These are phyloP conservation scores for Gloeopeniophorella convolvens DNA, from an alignment of 768 basidiomycete species.

Conservation along the genomic window DNA sequence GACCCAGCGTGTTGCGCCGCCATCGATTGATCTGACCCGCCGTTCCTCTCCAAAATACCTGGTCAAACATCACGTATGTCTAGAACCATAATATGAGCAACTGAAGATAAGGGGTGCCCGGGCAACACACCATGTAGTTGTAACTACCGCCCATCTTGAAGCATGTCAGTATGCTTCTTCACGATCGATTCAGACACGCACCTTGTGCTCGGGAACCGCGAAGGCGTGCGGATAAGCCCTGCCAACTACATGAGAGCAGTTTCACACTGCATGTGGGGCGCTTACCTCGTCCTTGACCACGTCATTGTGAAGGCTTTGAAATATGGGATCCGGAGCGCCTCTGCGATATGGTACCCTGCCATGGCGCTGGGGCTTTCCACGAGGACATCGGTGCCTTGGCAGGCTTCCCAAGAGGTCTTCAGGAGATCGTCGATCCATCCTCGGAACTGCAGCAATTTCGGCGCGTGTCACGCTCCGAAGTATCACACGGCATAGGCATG, in stretches of 20 bases:
- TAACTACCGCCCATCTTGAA: conserved; percentile 89
- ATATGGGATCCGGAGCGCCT: conserved; percentile 89
- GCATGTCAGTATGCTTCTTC: conserved; percentile 2
- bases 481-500: background rate
- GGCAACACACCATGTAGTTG: conserved; percentile 83
- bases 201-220: conserved; percentile 94
- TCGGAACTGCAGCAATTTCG: conserved; percentile 59
- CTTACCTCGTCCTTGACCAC: conserved; percentile 83
- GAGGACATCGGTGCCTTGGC: conserved; percentile 88
- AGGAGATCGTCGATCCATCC: conserved; percentile 97
- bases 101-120: background rate
- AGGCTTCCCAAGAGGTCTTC: conserved; percentile 93
- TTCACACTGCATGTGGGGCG: conserved; percentile 19
- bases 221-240: conserved; percentile 97
- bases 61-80: conserved; percentile 96
- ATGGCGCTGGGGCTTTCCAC: conserved; percentile 96
- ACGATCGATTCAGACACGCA: conserved; percentile 24
- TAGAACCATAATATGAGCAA: conserved; percentile 26
- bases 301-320: conserved; percentile 97
- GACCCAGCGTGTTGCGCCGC: conserved; percentile 69
- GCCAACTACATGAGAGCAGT: background rate
- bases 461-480: conserved; percentile 1
- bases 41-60: conserved; percentile 95
- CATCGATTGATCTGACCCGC: conserved; percentile 93
- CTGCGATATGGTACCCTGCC: conserved; percentile 96